phyloP scores from a whole-genome alignment of 345 rosid genomes.

The Physaria fendleri region DNA sequence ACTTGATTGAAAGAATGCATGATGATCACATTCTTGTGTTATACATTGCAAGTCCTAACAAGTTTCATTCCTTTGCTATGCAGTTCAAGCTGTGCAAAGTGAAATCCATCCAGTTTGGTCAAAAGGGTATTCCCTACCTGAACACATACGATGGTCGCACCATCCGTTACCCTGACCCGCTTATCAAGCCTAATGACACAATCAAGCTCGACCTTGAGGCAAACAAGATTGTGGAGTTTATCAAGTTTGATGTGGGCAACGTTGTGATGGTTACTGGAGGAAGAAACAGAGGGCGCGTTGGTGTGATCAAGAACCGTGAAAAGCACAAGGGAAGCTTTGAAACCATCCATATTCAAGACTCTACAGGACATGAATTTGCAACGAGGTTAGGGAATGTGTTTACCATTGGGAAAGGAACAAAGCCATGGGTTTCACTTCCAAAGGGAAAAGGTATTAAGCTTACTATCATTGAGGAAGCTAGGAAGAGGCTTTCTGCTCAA shows the following conservation, averaged over 20 bases:
- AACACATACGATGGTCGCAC: slow-evolving; percentile 65
- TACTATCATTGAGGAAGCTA: slow-evolving; percentile 77
- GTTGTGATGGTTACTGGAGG: slow-evolving; percentile 69
- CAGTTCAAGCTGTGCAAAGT: slow-evolving; percentile 60
- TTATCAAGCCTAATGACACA: slow-evolving; percentile 56
- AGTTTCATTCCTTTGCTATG: background rate
- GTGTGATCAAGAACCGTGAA: slow-evolving; percentile 74
- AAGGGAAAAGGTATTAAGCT: slow-evolving; percentile 89
- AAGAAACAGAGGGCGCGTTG: slow-evolving; percentile 68
- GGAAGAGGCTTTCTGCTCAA: slow-evolving; percentile 69
- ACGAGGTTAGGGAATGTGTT: too few relatives aligned
- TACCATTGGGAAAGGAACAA: slow-evolving; percentile 71
- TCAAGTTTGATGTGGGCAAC: slow-evolving; percentile 56
- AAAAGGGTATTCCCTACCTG: slow-evolving; percentile 52
- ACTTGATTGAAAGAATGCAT: background rate
- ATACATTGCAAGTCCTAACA: background rate
- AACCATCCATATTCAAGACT: too few relatives aligned
- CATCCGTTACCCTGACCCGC: slow-evolving; percentile 59
- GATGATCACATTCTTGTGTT: background rate
- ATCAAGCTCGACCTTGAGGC: slow-evolving; percentile 48
- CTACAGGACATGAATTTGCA: too few relatives aligned
- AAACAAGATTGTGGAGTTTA: slow-evolving; percentile 44
- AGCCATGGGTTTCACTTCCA: slow-evolving; percentile 86
- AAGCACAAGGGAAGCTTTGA: slow-evolving; percentile 83
- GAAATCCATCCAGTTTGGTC: slow-evolving; percentile 44